Evolutionary conservation across 1,284 basidiomycete species (phyloP).

Genomic region (Coniophora puteana): DNA sequence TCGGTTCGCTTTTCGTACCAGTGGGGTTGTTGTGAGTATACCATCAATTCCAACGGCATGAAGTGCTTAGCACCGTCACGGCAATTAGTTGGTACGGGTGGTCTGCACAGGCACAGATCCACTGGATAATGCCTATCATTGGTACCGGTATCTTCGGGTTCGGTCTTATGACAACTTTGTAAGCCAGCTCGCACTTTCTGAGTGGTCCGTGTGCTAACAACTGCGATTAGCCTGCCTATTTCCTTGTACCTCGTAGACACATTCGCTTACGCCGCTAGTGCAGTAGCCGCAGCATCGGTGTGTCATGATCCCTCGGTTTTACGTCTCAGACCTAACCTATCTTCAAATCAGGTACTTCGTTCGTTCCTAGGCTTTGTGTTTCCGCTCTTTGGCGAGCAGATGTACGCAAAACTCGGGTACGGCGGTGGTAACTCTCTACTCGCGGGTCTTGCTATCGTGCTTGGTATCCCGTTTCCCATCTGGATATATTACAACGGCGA

Average conservation of each 20-base stretch:
- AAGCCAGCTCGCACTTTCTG: constrained; percentile 11
- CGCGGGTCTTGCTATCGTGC: constrained; percentile 26
- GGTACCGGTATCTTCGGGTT: constrained; percentile 38
- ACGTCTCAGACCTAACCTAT: too few species aligned
- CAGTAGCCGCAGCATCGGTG: constrained; percentile 63
- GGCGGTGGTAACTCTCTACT: constrained; percentile 61
- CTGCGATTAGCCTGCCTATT: constrained; percentile 52
- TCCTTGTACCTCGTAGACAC: constrained; percentile 70
- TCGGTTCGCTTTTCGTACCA: constrained; percentile 68
- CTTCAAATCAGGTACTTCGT: constrained; percentile 55
- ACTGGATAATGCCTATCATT: constrained; percentile 40
- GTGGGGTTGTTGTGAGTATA: constrained; percentile 62
- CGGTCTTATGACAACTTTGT: constrained; percentile 36
- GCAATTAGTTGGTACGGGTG: constrained; percentile 34
- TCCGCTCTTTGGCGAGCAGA: constrained; percentile 62
- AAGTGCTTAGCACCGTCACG: too few species aligned
- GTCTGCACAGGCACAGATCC: constrained; percentile 30
- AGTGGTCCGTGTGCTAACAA: constrained; percentile 4
- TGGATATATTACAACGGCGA: constrained; percentile 12
- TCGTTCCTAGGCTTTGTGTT: constrained; percentile 66
- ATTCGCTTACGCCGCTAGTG: constrained; percentile 67
- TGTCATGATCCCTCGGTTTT: constrained; percentile 13
- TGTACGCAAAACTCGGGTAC: constrained; percentile 54
- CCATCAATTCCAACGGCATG: background rate
- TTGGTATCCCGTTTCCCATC: constrained; percentile 44